phyloP scores from a whole-genome alignment of 352 stramenopile genomes.

The Globisporangium mamillatum region DNA sequence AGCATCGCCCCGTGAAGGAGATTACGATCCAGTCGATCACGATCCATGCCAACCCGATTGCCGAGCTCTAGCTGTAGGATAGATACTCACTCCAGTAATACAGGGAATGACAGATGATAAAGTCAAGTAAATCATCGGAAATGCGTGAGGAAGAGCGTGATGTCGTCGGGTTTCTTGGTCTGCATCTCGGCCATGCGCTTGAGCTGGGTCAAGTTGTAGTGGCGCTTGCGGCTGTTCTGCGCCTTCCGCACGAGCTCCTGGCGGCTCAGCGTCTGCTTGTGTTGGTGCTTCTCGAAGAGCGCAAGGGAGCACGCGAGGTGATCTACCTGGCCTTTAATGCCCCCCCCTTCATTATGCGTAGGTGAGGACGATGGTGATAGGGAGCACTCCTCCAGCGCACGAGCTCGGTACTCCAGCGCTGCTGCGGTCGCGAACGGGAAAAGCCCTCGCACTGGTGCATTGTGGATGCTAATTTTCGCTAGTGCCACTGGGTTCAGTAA shows the following conservation, averaged over 20 bases:
- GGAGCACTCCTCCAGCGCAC: slow-evolving; percentile 40
- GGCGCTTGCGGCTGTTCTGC: slow-evolving; percentile 42
- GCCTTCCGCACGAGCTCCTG: slow-evolving; percentile 47
- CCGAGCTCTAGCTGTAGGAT: slow-evolving; percentile 41
- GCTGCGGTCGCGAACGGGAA: slow-evolving; percentile 72
- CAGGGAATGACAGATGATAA: not conserved
- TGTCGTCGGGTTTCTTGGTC: slow-evolving; percentile 77
- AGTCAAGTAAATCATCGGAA: slow-evolving; percentile 28
- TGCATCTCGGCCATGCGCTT: slow-evolving; percentile 72
- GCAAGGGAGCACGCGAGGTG: slow-evolving; percentile 48
- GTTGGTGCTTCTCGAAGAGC: slow-evolving; percentile 48
- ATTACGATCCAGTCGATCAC: slow-evolving; percentile 87
- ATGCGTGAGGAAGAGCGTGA: slow-evolving; percentile 66
- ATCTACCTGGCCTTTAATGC: slow-evolving; percentile 23
- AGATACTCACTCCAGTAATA: not conserved
- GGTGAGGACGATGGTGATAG: not conserved
- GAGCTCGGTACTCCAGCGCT: slow-evolving; percentile 55
- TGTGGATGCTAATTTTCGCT: slow-evolving; percentile 1
- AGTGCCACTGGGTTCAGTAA: not conserved
- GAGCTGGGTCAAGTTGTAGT: slow-evolving; percentile 72
- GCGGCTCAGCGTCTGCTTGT: slow-evolving; percentile 48
- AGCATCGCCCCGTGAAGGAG: slow-evolving; percentile 87
- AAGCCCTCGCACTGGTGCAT: slow-evolving; percentile 17
- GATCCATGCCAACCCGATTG: slow-evolving; percentile 93
- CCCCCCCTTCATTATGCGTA: not conserved